phyloP scores from a whole-genome alignment of 495 filamentous ascomycete genomes.

The Hypoxylon trugodes region DNA sequence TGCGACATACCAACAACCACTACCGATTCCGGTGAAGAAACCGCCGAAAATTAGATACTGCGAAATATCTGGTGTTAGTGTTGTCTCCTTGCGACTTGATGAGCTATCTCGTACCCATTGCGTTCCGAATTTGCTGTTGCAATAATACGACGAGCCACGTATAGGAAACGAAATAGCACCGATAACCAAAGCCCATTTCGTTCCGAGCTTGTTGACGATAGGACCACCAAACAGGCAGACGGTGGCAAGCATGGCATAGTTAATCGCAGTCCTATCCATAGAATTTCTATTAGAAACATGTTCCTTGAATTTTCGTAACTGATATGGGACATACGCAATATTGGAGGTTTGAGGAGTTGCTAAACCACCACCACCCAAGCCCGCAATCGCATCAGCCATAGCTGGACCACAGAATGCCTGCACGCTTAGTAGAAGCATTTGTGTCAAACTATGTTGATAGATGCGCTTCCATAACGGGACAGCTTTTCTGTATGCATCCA shows the following conservation, averaged over 20 bases:
- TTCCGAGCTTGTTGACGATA: conserved; percentile 55
- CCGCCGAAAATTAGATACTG: conserved; percentile 54
- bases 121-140: conserved; percentile 58
- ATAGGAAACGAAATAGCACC: conserved; percentile 59
- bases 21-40: conserved; percentile 55
- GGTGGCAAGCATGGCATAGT: conserved; percentile 34
- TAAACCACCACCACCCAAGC: conserved; percentile 31
- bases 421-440: conserved; percentile 34
- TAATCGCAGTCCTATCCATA: conserved; percentile 24
- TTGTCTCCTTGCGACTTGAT: not conserved
- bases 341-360: conserved; percentile 37
- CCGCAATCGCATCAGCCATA: conserved; percentile 34
- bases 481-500: conserved; percentile 27
- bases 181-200: conserved; percentile 56
- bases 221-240: conserved; percentile 52
- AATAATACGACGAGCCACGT: conserved; percentile 58
- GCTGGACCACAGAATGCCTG: conserved; percentile 38
- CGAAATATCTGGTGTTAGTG: conserved; percentile 1
- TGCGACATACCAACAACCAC: conserved; percentile 58
- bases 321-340: conserved; percentile 21
- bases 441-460: conserved; percentile 34
- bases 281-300: not conserved
- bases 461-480: conserved; percentile 33
- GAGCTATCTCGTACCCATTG: conserved; percentile 50
- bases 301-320: not conserved